Evolutionary conservation across 352 stramenopile genomes (phyloP).

Genomic region (Nothophytophthora sp.): DNA sequence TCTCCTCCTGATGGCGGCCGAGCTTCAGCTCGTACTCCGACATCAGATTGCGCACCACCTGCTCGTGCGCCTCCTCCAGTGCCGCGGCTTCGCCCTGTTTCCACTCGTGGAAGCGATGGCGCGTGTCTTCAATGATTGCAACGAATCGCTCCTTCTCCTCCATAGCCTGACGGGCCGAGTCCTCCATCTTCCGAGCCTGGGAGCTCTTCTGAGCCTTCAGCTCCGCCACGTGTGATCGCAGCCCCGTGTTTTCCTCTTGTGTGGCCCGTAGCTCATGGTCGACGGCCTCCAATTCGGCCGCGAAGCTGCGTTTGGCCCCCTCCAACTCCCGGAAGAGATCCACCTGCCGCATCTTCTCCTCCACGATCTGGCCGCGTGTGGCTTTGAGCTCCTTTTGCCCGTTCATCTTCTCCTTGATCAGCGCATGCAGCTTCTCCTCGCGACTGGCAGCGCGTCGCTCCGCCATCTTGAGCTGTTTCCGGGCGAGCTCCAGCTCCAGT

Average conservation of each 20-base stretch:
- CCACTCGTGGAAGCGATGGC: constrained; percentile 67
- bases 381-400: constrained; percentile 70
- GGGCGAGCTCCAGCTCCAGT: constrained; percentile 46
- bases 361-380: constrained; percentile 54
- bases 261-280: constrained; percentile 26
- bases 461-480: constrained; percentile 61
- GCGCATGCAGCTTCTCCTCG: constrained; percentile 57
- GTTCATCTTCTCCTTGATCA: constrained; percentile 74
- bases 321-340: constrained; percentile 63
- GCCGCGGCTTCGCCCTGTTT: constrained; percentile 50
- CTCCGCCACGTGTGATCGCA: constrained; percentile 41
- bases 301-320: constrained; percentile 43
- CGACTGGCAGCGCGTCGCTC: constrained; percentile 57
- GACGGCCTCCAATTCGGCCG: constrained; percentile 35
- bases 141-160: constrained; percentile 66
- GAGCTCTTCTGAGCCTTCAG: constrained; percentile 40
- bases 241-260: constrained; percentile 47
- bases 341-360: constrained; percentile 77
- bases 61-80: constrained; percentile 41
- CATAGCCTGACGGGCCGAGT: constrained; percentile 40
- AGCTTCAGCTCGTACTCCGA: constrained; percentile 74
- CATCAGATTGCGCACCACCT: constrained; percentile 48
- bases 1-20: constrained; percentile 67
- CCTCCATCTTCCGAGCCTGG: constrained; percentile 54
- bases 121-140: constrained; percentile 48